Evolutionary conservation across 2,329 filamentous ascomycete genomes (phyloP).

Genomic region (Neonectria hederae): DNA sequence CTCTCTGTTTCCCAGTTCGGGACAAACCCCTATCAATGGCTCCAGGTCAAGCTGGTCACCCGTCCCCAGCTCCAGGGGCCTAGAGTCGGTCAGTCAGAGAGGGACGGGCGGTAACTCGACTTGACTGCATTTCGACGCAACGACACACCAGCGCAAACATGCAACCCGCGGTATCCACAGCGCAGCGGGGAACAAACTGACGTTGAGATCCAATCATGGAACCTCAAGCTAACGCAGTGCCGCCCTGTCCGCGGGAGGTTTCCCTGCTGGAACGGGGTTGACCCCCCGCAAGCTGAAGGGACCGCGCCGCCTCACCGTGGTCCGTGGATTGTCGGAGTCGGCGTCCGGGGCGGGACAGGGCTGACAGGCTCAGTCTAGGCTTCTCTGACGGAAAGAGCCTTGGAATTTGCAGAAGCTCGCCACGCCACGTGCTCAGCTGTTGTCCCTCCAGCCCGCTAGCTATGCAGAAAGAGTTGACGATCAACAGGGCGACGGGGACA

Average conservation of each 20-base stretch:
- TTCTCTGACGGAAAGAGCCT: not conserved
- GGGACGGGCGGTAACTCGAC: too few species aligned
- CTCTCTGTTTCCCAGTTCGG: too few species aligned
- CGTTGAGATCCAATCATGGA: slow-evolving; percentile 1
- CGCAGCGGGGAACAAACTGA: not conserved
- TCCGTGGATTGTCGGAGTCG: not conserved
- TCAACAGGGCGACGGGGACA: not conserved
- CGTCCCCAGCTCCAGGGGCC: not conserved
- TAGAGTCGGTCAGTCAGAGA: not conserved
- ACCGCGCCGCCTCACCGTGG: not conserved
- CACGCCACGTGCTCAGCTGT: not conserved
- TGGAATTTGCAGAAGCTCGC: not conserved
- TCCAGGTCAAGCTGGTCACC: not conserved
- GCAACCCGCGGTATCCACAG: not conserved
- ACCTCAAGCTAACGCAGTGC: not conserved
- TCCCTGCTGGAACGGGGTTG: not conserved
- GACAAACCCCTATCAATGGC: not conserved
- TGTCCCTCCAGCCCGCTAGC: not conserved
- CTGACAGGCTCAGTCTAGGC: too few species aligned
- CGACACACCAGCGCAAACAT: not conserved
- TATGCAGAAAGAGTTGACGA: not conserved
- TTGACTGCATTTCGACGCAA: too few species aligned
- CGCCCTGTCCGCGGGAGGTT: not conserved
- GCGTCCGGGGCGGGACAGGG: not conserved
- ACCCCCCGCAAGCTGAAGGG: not conserved